Evolutionary conservation across 192 early-diverging fungal species (phyloP).

Genomic region (Oehlia diaphana): DNA sequence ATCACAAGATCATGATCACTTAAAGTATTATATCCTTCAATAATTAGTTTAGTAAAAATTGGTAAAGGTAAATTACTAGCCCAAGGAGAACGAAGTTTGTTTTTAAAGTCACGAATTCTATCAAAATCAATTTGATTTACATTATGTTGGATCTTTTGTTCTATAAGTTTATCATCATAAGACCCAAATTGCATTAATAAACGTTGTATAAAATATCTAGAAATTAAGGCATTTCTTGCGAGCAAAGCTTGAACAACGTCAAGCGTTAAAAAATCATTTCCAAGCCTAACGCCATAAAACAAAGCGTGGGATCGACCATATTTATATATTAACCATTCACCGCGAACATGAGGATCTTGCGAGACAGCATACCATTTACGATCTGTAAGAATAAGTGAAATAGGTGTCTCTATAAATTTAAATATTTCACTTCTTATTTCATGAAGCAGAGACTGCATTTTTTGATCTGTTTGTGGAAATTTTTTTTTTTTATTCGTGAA

Average conservation of each 20-base stretch:
- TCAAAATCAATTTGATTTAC: background rate
- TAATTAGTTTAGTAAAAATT: background rate
- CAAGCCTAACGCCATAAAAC: slow-evolving; percentile 6
- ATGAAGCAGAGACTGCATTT: too few relatives aligned
- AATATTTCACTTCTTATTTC: background rate
- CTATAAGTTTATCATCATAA: background rate
- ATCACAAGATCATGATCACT: background rate
- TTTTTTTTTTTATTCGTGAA: too few relatives aligned
- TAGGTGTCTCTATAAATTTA: background rate
- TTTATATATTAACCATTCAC: background rate
- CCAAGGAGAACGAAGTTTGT: background rate
- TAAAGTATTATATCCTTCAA: background rate
- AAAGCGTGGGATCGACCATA: slow-evolving; percentile 11
- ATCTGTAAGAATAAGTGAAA: background rate
- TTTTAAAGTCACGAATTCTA: background rate
- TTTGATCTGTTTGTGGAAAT: too few relatives aligned
- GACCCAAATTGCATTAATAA: background rate
- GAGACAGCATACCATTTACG: background rate
- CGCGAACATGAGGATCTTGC: background rate
- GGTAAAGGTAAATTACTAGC: background rate
- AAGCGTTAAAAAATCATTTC: background rate
- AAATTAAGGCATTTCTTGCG: background rate
- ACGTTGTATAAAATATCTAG: slow-evolving; percentile 17
- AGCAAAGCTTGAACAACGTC: background rate
- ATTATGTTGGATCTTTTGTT: background rate